A percentile compares a stretch with the other conserved stretches of the same genome.
phyloP scores from a whole-genome alignment of 2,329 filamentous ascomycete genomes.

The Neocatenulostroma microsporum region DNA sequence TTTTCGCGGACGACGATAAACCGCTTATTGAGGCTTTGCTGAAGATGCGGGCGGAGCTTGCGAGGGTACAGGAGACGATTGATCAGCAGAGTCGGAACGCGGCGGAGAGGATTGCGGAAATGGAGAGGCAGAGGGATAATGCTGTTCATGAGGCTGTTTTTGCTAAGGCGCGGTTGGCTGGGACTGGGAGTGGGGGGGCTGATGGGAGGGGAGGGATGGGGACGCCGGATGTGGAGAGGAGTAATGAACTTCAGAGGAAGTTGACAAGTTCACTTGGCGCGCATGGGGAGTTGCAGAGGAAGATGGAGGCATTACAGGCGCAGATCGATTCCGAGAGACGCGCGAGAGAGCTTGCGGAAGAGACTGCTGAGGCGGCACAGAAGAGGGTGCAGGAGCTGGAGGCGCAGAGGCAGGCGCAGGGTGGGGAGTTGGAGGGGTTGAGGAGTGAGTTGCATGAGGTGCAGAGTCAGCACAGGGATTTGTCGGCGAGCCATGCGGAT shows the following conservation, averaged over 20 bases:
- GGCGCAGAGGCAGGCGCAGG: constrained; percentile 70
- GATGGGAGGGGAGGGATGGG: constrained; percentile 40
- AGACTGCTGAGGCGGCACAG: constrained; percentile 74
- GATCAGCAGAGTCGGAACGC: constrained; percentile 81
- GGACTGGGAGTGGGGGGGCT: constrained; percentile 54
- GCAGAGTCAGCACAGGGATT: constrained; percentile 71
- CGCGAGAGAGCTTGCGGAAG: constrained; percentile 77
- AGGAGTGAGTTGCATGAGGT: constrained; percentile 76
- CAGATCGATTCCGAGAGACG: constrained; percentile 76
- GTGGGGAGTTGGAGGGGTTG: constrained; percentile 75
- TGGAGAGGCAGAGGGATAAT: constrained; percentile 87
- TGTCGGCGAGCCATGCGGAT: constrained; percentile 69
- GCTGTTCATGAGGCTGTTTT: constrained; percentile 95
- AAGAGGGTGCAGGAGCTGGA: constrained; percentile 79
- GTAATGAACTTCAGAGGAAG: constrained; percentile 69
- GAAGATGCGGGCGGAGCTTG: constrained; percentile 80
- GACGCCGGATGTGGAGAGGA: constrained; percentile 56
- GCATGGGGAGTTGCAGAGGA: constrained; percentile 73
- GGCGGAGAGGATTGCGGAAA: constrained; percentile 82
- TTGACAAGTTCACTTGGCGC: constrained; percentile 71
- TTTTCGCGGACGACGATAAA: constrained; percentile 84
- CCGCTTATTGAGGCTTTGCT: constrained; percentile 87
- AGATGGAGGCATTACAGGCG: constrained; percentile 57
- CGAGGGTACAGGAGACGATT: constrained; percentile 81
- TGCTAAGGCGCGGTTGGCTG: constrained; percentile 84